phyloP scores from a whole-genome alignment of 2,329 filamentous ascomycete genomes.

The Paramyrothecium roridum region DNA sequence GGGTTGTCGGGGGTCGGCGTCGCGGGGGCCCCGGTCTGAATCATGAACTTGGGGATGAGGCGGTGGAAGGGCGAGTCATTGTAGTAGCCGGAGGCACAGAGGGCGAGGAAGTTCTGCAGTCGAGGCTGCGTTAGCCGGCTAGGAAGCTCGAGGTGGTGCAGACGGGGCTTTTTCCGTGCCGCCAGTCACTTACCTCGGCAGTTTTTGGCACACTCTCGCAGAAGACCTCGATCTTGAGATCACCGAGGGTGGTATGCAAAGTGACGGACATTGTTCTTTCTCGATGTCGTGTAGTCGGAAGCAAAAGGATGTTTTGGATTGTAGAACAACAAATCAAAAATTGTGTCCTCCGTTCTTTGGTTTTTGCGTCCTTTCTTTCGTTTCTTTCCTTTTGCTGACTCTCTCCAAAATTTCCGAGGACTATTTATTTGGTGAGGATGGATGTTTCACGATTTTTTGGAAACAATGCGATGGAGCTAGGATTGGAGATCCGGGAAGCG shows the following conservation, averaged over 20 bases:
- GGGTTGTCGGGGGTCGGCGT: constrained; percentile 53
- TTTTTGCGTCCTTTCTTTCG: no score
- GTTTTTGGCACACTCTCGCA: constrained; percentile 94
- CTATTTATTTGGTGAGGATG: no score
- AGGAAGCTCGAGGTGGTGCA: no score
- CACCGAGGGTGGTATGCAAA: constrained; percentile 83
- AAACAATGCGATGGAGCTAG: no score
- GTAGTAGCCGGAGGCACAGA: constrained; percentile 79
- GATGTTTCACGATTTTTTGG: no score
- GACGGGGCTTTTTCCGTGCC: no score
- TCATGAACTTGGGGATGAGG: constrained; percentile 77
- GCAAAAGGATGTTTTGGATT: no score
- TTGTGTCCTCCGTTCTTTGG: no score
- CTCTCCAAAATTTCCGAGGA: no score
- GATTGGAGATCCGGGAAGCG: no score
- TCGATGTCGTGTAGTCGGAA: background rate
- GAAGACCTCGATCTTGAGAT: constrained; percentile 94
- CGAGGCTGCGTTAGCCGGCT: constrained; percentile 1
- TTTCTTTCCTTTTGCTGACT: no score
- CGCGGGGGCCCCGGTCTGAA: constrained; percentile 68
- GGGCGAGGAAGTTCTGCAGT: constrained; percentile 76
- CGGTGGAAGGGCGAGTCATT: constrained; percentile 74
- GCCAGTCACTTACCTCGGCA: constrained; percentile 60
- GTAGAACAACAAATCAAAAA: no score
- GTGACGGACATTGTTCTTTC: constrained; percentile 59